Evolutionary conservation across 2,329 filamentous ascomycete species (phyloP).

Genomic region (Neodidymelliopsis sp.): DNA sequence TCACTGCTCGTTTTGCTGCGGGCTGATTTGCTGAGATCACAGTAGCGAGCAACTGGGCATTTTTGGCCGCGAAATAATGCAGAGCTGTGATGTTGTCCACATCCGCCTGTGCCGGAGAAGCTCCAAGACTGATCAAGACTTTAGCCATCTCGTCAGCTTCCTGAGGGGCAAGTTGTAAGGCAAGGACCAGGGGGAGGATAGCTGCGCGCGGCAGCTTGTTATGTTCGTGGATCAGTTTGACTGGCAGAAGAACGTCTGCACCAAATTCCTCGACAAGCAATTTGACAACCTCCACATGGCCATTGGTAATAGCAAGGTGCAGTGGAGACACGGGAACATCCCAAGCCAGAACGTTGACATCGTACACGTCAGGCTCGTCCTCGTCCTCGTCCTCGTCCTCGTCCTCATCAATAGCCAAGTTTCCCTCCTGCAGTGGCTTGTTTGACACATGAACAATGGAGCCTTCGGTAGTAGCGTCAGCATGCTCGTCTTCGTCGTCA

Average conservation of each 20-base stretch:
- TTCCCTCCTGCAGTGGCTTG: constrained; percentile 50
- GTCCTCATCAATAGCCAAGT: constrained; percentile 63
- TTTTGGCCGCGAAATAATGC: constrained; percentile 51
- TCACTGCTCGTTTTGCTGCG: constrained; percentile 69
- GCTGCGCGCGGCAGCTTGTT: constrained; percentile 62
- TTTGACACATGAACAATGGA: constrained; percentile 69
- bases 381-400: too few relatives aligned
- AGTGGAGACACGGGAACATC: constrained; percentile 76
- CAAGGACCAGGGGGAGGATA: constrained; percentile 74
- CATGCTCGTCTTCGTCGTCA: constrained; percentile 49
- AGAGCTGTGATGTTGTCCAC: constrained; percentile 69
- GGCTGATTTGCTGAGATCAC: constrained; percentile 70
- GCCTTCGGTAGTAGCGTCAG: constrained; percentile 71
- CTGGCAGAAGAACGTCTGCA: constrained; percentile 76
- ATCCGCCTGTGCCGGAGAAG: constrained; percentile 77
- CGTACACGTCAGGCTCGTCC: constrained; percentile 79
- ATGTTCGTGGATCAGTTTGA: constrained; percentile 66
- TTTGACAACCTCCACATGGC: constrained; percentile 73
- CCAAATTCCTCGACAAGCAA: constrained; percentile 74
- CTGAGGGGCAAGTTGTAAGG: constrained; percentile 67
- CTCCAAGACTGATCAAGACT: constrained; percentile 72
- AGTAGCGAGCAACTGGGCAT: constrained; percentile 16
- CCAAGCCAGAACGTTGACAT: constrained; percentile 82
- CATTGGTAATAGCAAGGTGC: constrained; percentile 79
- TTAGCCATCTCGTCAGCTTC: constrained; percentile 71